These are phyloP conservation scores for Solanum corneliomulleri DNA, from an alignment of 257 asterid species.

Conservation along the genomic window DNA sequence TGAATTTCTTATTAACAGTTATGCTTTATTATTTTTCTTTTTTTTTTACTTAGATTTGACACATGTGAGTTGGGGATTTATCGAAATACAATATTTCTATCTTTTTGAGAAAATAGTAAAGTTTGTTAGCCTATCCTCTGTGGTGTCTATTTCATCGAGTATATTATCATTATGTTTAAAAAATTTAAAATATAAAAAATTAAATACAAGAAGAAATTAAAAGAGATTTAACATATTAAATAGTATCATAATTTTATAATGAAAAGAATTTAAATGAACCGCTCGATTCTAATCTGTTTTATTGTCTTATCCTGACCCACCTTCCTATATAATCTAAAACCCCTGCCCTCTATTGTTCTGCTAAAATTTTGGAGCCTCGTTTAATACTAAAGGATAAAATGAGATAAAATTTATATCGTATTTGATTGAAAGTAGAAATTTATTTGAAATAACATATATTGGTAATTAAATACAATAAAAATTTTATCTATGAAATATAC, in stretches of 20 bases:
- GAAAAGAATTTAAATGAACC: rapidly evolving
- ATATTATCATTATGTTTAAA: background rate
- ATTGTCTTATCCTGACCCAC: background rate
- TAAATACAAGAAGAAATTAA: background rate
- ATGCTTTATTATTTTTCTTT: no score
- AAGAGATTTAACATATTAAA: background rate
- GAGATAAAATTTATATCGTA: background rate
- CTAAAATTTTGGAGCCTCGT: background rate
- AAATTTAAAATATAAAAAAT: background rate
- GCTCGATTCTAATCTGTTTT: background rate
- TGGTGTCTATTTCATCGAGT: rapidly evolving
- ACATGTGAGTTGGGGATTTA: rapidly evolving
- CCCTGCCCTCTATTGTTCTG: background rate
- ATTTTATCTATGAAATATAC: background rate
- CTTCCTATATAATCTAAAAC: background rate
- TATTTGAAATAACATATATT: no score
- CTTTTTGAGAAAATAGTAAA: background rate
- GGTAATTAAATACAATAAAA: no score
- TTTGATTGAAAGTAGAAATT: background rate
- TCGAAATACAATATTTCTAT: rapidly evolving
- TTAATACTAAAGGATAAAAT: background rate
- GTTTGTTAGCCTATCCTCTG: no score
- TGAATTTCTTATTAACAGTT: no score
- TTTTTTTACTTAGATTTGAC: no score
- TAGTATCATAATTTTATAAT: no score